Evolutionary conservation across 805 yeast genomes (phyloP).

Genomic region (Kodamaea kaohsiungensis): DNA sequence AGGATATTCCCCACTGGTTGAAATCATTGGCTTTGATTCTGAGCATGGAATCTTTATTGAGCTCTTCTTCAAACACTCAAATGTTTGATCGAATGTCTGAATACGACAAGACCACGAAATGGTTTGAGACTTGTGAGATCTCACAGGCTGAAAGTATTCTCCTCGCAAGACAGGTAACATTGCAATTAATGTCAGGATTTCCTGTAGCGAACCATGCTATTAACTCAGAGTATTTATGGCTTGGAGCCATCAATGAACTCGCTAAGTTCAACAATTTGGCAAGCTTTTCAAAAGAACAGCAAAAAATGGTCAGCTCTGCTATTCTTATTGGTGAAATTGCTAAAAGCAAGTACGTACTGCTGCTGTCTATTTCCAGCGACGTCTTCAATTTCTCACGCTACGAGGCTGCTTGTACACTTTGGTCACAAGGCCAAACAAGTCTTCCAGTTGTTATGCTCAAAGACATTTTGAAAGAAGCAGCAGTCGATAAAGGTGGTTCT

Average conservation of each 20-base stretch:
- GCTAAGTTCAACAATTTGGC: conserved; percentile 44
- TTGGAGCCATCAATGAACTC: conserved; percentile 38
- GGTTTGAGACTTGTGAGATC: conserved; percentile 42
- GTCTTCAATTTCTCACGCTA: conserved; percentile 30
- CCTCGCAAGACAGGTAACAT: conserved; percentile 40
- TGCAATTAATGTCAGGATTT: conserved; percentile 27
- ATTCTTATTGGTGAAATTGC: conserved; percentile 44
- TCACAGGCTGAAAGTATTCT: conserved; percentile 44
- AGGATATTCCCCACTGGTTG: conserved; percentile 17
- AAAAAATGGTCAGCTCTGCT: conserved; percentile 53
- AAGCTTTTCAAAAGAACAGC: conserved; percentile 37
- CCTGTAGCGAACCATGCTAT: not conserved
- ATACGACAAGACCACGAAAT: conserved; percentile 22
- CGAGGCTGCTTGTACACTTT: conserved; percentile 60
- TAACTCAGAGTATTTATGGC: conserved; percentile 13
- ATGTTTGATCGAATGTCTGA: conserved; percentile 6
- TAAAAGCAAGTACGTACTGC: conserved; percentile 15
- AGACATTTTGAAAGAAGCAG: conserved; percentile 11
- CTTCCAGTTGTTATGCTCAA: conserved; percentile 59
- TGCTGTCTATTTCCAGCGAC: not conserved
- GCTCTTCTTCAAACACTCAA: not conserved
- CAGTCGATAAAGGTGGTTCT: not conserved
- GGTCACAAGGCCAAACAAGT: conserved; percentile 60
- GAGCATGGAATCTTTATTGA: conserved; percentile 16
- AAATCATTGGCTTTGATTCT: conserved; percentile 29